Conservation (phyloP, 2,329 filamentous ascomycete genomes). For the Ceratocystis albifundus region DNA sequence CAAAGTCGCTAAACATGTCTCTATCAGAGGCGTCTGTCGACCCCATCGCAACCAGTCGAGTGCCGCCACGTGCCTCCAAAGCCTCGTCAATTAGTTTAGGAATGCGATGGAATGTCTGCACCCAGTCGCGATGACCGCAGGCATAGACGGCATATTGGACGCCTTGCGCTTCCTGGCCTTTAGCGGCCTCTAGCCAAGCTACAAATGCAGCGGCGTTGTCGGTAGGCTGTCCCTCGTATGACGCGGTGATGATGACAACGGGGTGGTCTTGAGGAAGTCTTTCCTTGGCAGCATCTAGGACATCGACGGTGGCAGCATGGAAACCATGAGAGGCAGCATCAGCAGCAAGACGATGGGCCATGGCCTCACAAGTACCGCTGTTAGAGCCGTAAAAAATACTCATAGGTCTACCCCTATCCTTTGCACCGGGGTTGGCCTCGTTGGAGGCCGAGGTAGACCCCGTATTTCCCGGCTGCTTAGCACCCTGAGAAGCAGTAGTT, state of each 20-base stretch:
- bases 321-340: constrained; percentile 51
- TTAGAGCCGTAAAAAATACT: constrained; percentile 65
- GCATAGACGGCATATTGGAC: constrained; percentile 60
- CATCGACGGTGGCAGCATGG: constrained; percentile 39
- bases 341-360: constrained; percentile 51
- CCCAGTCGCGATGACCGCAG: constrained; percentile 46
- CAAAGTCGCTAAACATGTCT: constrained; percentile 57
- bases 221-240: constrained; percentile 62
- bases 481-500: constrained; percentile 26
- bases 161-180: constrained; percentile 41
- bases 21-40: constrained; percentile 49
- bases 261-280: constrained; percentile 49
- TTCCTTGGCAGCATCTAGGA: constrained; percentile 51
- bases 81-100: constrained; percentile 50
- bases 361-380: constrained; percentile 60
- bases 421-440: background rate
- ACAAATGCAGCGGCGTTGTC: constrained; percentile 61
- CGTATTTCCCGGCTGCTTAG: constrained; percentile 10
- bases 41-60: constrained; percentile 37
- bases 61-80: constrained; percentile 33
- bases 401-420: constrained; percentile 38
- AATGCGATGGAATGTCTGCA: constrained; percentile 53
- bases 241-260: constrained; percentile 55
- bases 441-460: background rate
- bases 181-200: constrained; percentile 49